Base-by-base conservation (phyloP, 306 rosid genomes). In the Inga leiocalycina region DNA sequence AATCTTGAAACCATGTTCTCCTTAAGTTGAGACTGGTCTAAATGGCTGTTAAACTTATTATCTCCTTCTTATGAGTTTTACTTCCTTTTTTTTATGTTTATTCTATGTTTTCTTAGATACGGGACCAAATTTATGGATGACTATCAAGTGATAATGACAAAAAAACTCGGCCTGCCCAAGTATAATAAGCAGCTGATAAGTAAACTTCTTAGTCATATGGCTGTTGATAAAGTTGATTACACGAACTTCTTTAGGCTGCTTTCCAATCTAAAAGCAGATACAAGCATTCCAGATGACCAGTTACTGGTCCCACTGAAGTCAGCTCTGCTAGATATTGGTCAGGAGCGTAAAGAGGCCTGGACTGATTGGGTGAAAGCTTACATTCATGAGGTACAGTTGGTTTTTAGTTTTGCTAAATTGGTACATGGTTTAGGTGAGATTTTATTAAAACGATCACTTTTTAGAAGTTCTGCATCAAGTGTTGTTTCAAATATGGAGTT, bases 281-380 rank as follows among this genome's bases (percentile, higher is more conserved):
- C 89, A 66, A 94, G 88, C 81, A 89, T 88, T 74, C 94, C 94
- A 8, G 98, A 92, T 79, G 95, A 87, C 56, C 95, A 91, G 84
- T 85, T 97, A 88, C 81, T 96, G 87, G 85, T 91, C 70, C 98
- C 99, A 65, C 87, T 94, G 71, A 97, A 91, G 90, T 93, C 97
- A 54, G 97, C 88, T 74, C 89, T 94, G 71, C 87, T 97, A 83
- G 99, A 97, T 85, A 97, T 97, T n/a, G 99, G 99, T 75, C 84
- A 91, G 88, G 99, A 97, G 88, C 95, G 97, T 24, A 94, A 90
- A 88, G 99, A 90, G 83, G 97, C 99, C 15, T 97, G 99, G 99
- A 88, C 88, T 74, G 88, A 86, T 80, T 97, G 98, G 99, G 90
- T 94, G 85, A 92, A 90, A 88, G 43, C 84, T 74, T 97, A 94